Conservation (phyloP, 2,329 filamentous ascomycete species). For the Claviceps quebecensis region DNA sequence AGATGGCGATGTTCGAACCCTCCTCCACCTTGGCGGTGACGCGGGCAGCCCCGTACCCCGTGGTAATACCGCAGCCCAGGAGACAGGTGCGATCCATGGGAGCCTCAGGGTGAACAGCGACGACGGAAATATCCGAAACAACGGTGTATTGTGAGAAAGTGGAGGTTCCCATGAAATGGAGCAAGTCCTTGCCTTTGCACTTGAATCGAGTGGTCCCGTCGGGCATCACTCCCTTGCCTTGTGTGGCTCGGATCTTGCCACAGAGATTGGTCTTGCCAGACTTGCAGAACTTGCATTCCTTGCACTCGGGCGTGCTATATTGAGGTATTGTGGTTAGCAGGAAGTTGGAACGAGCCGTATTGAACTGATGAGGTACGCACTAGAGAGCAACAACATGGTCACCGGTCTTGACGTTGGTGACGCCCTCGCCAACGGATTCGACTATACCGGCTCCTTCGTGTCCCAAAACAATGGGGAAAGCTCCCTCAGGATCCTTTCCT, state of each 20-base stretch:
- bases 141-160: slow-evolving; percentile 99
- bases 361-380: slow-evolving; percentile 29
- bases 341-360: background rate
- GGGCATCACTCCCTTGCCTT: slow-evolving; percentile 92
- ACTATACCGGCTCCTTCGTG: slow-evolving; percentile 88
- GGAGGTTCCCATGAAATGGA: slow-evolving; percentile 98
- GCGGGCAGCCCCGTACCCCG: slow-evolving; percentile 87
- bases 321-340: background rate
- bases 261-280: slow-evolving; percentile 99
- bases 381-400: slow-evolving; percentile 87
- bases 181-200: slow-evolving; percentile 84
- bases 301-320: slow-evolving; percentile 80
- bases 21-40: slow-evolving; percentile 88
- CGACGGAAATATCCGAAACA: slow-evolving; percentile 94
- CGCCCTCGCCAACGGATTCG: slow-evolving; percentile 86
- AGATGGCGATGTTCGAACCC: slow-evolving; percentile 80
- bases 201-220: slow-evolving; percentile 92
- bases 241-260: slow-evolving; percentile 95
- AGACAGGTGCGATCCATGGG: slow-evolving; percentile 94
- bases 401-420: slow-evolving; percentile 85
- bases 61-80: slow-evolving; percentile 96
- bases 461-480: slow-evolving; percentile 76
- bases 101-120: slow-evolving; percentile 78
- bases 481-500: slow-evolving; percentile 93
- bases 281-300: slow-evolving; percentile 98